Base-by-base conservation (phyloP, 2,329 filamentous ascomycete genomes). In the Xylariaceae sp. region DNA sequence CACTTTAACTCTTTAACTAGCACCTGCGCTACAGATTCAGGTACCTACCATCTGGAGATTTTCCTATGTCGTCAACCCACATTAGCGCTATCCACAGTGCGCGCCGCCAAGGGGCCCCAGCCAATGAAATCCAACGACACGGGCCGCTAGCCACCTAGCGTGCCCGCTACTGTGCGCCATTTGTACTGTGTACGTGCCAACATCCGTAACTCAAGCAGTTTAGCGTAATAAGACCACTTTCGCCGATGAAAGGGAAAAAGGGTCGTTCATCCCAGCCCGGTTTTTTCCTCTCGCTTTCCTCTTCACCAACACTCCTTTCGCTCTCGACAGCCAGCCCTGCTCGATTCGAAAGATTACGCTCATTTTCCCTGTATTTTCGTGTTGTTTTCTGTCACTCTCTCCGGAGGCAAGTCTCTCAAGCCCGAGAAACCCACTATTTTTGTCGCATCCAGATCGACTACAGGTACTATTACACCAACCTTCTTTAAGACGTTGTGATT, bases 361-460 rank as follows among this genome's bases (percentile, higher is more conserved):
- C 59, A n/a, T 61, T 61, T 47, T 29, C 59, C 48, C 51, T 51
- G 51, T 26, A 42, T 51, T 53, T 56, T 39, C 53, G 44, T 49
- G 54, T 54, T 50, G 53, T 55, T 55, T 15, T 54, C 53, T 51
- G 52, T 54, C 60, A 57, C 44, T 64, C 58, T 50, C 55, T 63
- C 34, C 18, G 34, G 34, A 51, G 29, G 13, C 43, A 43, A 8
- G 16, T 8, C n/a, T 19, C 43, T 30, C 15, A 16, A 22, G 10
- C 39, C 47, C 15, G 18, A 30, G 41, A 46, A 19, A 3, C 6
- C 8, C 13, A 37, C 22, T 22, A 2, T 45, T 16, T 26, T 30
- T 32, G 26, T 48, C 37, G n/a, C 48, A 51, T 48, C 22, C 16
- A 34, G 29, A 47, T 39, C 36, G n/a, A 47, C 22, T 30, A 45